A percentile compares a stretch with the other conserved stretches of the same genome.
These are phyloP conservation scores for Nigrograna mackinnonii DNA, from an alignment of 2,329 filamentous ascomycete species.

Conservation along the genomic window DNA sequence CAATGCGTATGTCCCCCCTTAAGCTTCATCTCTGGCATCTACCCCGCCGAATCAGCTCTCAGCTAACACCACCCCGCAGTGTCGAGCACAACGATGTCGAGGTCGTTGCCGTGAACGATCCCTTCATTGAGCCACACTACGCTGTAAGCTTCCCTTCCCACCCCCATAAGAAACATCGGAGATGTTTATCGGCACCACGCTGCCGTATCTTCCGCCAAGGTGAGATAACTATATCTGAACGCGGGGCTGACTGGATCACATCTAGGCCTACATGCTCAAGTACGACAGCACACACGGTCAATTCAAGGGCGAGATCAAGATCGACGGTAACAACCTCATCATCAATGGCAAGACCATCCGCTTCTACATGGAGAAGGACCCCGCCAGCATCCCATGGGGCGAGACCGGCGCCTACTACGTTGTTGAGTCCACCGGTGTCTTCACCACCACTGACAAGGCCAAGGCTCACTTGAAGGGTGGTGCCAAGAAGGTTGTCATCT, in stretches of 20 bases:
- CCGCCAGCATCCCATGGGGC: slow-evolving; percentile 85
- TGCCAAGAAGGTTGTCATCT: slow-evolving; percentile 92
- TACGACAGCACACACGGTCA: slow-evolving; percentile 96
- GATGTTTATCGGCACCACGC: no score
- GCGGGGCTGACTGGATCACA: slow-evolving; percentile 30
- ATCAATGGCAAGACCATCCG: slow-evolving; percentile 94
- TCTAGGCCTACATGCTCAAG: slow-evolving; percentile 97
- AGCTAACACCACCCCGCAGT: slow-evolving; percentile 46
- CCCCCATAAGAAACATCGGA: no score
- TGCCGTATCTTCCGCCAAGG: no score
- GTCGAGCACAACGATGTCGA: slow-evolving; percentile 87
- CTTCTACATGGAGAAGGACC: slow-evolving; percentile 94
- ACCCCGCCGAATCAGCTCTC: background rate
- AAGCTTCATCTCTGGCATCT: background rate
- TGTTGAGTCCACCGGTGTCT: slow-evolving; percentile 97
- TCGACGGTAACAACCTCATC: slow-evolving; percentile 72
- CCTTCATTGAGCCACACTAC: slow-evolving; percentile 97
- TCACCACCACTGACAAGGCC: slow-evolving; percentile 98
- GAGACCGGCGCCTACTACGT: slow-evolving; percentile 90
- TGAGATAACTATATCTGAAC: background rate
- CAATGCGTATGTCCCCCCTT: slow-evolving; percentile 71
- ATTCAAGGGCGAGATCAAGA: slow-evolving; percentile 90
- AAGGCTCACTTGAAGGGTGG: slow-evolving; percentile 91
- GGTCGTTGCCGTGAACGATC: slow-evolving; percentile 97
- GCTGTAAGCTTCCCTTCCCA: slow-evolving; percentile 70